Conservation (phyloP, 2,329 filamentous ascomycete genomes). For the Bimuria novae-zelandiae region DNA sequence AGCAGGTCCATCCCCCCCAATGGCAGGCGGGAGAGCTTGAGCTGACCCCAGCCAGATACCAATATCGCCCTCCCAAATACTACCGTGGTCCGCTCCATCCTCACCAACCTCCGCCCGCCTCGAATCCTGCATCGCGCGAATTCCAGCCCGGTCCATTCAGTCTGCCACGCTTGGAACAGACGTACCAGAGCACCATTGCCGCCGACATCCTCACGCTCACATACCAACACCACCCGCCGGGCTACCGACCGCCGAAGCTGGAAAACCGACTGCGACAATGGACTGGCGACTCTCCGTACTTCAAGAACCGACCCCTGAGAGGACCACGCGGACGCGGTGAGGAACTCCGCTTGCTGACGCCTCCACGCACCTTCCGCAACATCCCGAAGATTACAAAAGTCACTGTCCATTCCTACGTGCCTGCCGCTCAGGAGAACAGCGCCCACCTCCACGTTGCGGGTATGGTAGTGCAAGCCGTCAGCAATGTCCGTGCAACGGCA, state of each 20-base stretch:
- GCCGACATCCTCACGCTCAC: slow-evolving; percentile 86
- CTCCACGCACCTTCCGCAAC: slow-evolving; percentile 75
- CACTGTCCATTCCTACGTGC: slow-evolving; percentile 77
- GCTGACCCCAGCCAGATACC: slow-evolving; percentile 67
- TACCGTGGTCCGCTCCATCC: slow-evolving; percentile 92
- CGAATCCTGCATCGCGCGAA: slow-evolving; percentile 83
- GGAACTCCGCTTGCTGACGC: slow-evolving; percentile 69
- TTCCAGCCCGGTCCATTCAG: slow-evolving; percentile 92
- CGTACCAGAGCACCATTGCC: slow-evolving; percentile 83
- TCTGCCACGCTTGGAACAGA: slow-evolving; percentile 84
- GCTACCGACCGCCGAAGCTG: slow-evolving; percentile 63
- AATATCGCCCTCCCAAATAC: slow-evolving; percentile 93
- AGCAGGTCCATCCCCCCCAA: slow-evolving; percentile 54
- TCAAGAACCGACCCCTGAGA: slow-evolving; percentile 84
- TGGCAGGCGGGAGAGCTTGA: neutral
- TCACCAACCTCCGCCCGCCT: slow-evolving; percentile 83
- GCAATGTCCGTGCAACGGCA: slow-evolving; percentile 72
- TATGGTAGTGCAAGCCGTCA: slow-evolving; percentile 84
- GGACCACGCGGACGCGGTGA: slow-evolving; percentile 79
- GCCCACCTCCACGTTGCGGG: slow-evolving; percentile 80
- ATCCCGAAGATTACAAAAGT: slow-evolving; percentile 81
- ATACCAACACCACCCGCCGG: slow-evolving; percentile 84
- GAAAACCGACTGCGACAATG: slow-evolving; percentile 76
- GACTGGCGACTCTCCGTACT: slow-evolving; percentile 91
- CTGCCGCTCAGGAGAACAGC: slow-evolving; percentile 69